Evolutionary conservation across 169 alveolate genomes (phyloP).

Genomic region (Perkinsus chesapeaki): DNA sequence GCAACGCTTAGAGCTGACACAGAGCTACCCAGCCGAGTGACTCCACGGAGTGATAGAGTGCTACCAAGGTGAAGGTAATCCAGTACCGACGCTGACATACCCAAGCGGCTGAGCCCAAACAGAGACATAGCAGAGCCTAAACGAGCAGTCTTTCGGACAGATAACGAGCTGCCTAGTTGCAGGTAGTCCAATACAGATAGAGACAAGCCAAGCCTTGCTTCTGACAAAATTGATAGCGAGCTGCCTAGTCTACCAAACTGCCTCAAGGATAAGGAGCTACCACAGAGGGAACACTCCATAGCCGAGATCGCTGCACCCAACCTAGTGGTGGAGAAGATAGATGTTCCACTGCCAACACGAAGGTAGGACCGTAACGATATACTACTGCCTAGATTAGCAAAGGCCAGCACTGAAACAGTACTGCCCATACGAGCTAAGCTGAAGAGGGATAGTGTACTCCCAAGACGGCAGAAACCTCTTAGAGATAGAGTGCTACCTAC

Average conservation of each 20-base stretch:
- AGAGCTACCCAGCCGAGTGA: neutral
- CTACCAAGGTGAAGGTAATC: conserved; percentile 14
- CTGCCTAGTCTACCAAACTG: neutral
- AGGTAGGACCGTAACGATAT: neutral
- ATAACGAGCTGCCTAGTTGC: neutral
- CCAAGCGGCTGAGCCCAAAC: conserved; percentile 7
- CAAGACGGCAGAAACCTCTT: neutral
- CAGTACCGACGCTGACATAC: neutral
- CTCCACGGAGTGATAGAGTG: neutral
- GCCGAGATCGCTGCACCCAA: neutral
- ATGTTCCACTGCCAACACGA: neutral
- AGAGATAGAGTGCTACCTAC: neutral
- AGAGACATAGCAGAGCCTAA: neutral
- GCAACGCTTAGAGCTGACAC: neutral
- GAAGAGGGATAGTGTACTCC: neutral
- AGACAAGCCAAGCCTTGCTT: neutral
- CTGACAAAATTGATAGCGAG: neutral
- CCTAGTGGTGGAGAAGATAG: neutral
- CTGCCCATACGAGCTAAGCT: conserved; percentile 15
- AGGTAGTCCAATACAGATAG: neutral
- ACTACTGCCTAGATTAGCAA: neutral
- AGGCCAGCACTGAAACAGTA: conserved; percentile 7
- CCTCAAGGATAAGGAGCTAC: neutral
- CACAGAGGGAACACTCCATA: neutral
- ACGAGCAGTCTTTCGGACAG: neutral